phyloP scores from a whole-genome alignment of 805 yeast species.

The Torulaspora gathmanii region DNA sequence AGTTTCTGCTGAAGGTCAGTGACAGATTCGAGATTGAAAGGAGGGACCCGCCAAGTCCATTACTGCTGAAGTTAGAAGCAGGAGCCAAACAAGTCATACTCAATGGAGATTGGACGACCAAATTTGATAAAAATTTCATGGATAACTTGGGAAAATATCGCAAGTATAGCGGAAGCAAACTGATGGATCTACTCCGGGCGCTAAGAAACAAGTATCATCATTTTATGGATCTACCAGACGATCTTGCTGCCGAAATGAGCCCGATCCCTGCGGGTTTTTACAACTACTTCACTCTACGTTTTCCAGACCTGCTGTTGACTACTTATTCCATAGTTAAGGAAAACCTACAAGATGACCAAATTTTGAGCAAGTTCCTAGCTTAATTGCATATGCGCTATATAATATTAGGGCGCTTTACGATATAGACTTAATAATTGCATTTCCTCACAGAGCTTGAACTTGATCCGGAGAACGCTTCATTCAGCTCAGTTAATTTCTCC shows the following conservation, averaged over 20 bases:
- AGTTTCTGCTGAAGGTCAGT: constrained; percentile 78
- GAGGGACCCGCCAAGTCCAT: constrained; percentile 69
- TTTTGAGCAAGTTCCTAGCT: constrained; percentile 40
- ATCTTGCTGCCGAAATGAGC: constrained; percentile 60
- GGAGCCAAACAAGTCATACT: constrained; percentile 49
- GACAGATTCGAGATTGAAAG: constrained; percentile 85
- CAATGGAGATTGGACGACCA: constrained; percentile 68
- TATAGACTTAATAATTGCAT: constrained; percentile 4
- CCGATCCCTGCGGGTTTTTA: constrained; percentile 84
- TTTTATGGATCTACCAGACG: constrained; percentile 78
- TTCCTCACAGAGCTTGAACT: neutral
- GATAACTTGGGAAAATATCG: constrained; percentile 87
- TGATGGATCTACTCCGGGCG: constrained; percentile 85
- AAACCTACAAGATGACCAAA: constrained; percentile 59
- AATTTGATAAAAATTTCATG: constrained; percentile 67
- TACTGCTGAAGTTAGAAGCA: constrained; percentile 52
- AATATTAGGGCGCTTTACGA: neutral
- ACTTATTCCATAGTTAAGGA: constrained; percentile 59
- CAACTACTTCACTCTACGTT: constrained; percentile 63
- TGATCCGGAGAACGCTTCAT: neutral
- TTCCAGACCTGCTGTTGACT: constrained; percentile 76
- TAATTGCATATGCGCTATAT: neutral
- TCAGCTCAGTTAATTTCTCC: neutral
- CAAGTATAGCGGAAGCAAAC: constrained; percentile 70
- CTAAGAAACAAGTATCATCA: constrained; percentile 93